Evolutionary conservation across 2,329 filamentous ascomycete species (phyloP).

Genomic region (Bipolaris cookei): DNA sequence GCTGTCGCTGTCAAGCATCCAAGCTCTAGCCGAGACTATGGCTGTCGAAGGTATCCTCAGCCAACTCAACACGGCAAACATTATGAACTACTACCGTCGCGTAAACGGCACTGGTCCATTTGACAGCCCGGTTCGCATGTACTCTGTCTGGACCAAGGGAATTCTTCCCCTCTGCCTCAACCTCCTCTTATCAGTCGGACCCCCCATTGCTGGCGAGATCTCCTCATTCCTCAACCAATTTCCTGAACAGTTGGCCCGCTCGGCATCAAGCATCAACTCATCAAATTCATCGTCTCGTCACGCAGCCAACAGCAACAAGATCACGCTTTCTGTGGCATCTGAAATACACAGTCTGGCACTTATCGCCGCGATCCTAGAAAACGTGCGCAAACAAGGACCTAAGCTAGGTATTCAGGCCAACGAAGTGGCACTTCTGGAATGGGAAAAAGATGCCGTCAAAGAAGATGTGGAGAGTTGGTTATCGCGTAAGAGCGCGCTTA

Average conservation of each 20-base stretch:
- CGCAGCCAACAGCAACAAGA: conserved; percentile 58
- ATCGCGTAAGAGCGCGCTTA: conserved; percentile 69
- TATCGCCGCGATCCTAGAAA: conserved; percentile 73
- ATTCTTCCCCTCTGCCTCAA: conserved; percentile 89
- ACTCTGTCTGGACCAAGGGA: conserved; percentile 87
- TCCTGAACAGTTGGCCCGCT: conserved; percentile 75
- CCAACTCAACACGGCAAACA: conserved; percentile 77
- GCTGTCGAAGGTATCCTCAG: conserved; percentile 84
- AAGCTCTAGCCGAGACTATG: conserved; percentile 83
- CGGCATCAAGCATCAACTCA: conserved; percentile 73
- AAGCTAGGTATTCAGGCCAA: conserved; percentile 58
- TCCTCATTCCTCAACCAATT: conserved; percentile 90
- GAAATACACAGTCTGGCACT: conserved; percentile 82
- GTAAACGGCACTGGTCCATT: conserved; percentile 76
- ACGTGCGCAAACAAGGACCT: conserved; percentile 61
- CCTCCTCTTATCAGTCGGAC: conserved; percentile 79
- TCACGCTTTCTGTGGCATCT: conserved; percentile 74
- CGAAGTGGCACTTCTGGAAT: conserved; percentile 74
- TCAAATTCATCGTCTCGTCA: conserved; percentile 40
- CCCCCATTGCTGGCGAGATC: conserved; percentile 82
- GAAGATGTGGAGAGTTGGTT: conserved; percentile 88
- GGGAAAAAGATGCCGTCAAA: conserved; percentile 73
- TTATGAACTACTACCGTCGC: conserved; percentile 76
- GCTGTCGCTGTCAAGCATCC: conserved; percentile 82
- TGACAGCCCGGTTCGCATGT: conserved; percentile 76